Evolutionary conservation across 768 basidiomycete genomes (phyloP).

Genomic region (Mycena haematopus): DNA sequence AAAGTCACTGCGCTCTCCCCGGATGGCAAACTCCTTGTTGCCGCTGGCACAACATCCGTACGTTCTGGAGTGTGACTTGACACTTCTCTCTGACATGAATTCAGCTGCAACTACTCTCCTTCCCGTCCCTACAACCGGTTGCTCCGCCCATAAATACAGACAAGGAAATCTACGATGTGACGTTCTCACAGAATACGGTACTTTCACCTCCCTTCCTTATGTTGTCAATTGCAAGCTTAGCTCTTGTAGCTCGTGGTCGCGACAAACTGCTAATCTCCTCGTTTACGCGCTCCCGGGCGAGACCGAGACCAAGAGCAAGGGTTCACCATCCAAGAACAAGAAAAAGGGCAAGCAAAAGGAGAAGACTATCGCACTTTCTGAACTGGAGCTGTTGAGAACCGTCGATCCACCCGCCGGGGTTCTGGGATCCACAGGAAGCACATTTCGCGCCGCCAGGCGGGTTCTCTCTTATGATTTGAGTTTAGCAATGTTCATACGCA

Average conservation of each 20-base stretch:
- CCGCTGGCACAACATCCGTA: conserved; percentile 79
- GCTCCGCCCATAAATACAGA: conserved; percentile 60
- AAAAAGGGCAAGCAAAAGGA: conserved; percentile 54
- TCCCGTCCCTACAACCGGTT: conserved; percentile 60
- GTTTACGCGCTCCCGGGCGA: conserved; percentile 62
- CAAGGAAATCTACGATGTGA: conserved; percentile 87
- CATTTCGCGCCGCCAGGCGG: conserved; percentile 71
- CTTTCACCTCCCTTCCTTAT: conserved; percentile 28
- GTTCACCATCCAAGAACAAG: conserved; percentile 38
- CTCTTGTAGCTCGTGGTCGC: conserved; percentile 64
- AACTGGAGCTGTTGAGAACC: conserved; percentile 53
- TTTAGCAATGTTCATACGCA: neutral
- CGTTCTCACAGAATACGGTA: conserved; percentile 75
- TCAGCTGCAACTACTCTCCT: conserved; percentile 71
- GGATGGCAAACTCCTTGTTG: conserved; percentile 65
- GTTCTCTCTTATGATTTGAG: conserved; percentile 17
- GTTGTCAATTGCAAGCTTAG: conserved; percentile 1
- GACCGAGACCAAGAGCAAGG: conserved; percentile 11
- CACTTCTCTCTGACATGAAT: conserved; percentile 23
- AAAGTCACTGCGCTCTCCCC: conserved; percentile 89
- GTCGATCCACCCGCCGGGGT: conserved; percentile 60
- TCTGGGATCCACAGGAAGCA: conserved; percentile 53
- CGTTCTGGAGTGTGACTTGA: conserved; percentile 24
- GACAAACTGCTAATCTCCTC: conserved; percentile 66
- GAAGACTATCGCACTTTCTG: conserved; percentile 39